A percentile compares a stretch with the other conserved stretches of the same genome.
phyloP scores from a whole-genome alignment of 1,284 basidiomycete species.

The Puccinia coronata region DNA sequence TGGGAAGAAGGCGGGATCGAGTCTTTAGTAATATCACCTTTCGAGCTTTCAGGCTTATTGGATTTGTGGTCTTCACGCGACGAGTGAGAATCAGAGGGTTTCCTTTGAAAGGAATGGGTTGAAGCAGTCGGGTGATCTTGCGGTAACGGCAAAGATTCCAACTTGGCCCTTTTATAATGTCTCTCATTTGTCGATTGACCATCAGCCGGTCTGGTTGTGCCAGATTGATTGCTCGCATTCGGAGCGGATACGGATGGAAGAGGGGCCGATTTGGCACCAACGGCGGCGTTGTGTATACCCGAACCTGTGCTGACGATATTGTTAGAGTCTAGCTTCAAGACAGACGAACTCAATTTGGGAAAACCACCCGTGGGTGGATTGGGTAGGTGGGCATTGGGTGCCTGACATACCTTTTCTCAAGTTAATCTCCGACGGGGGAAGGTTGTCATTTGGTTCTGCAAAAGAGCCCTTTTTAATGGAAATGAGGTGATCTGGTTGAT shows the following conservation, averaged over 20 bases:
- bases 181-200: constrained; percentile 23
- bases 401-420: not conserved
- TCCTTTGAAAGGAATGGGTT: constrained; percentile 1
- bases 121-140: constrained; percentile 4
- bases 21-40: not conserved
- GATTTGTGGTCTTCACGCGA: not conserved
- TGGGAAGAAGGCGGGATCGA: constrained; percentile 17
- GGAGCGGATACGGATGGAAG: not conserved
- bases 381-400: not conserved
- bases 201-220: constrained; percentile 8
- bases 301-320: not conserved
- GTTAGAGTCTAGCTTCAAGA: not conserved
- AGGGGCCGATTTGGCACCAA: not conserved
- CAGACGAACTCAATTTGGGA: not conserved
- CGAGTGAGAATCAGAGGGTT: not conserved
- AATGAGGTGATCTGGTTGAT: constrained; percentile 11
- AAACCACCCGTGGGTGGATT: not conserved
- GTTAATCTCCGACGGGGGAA: not conserved
- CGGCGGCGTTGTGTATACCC: not conserved
- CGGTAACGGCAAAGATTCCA: not conserved
- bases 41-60: not conserved
- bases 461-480: not conserved
- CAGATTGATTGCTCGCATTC: not conserved
- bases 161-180: constrained; percentile 8
- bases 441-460: not conserved